Evolutionary conservation across 2,329 filamentous ascomycete genomes (phyloP).

Genomic region (Aspergillus jensenii): DNA sequence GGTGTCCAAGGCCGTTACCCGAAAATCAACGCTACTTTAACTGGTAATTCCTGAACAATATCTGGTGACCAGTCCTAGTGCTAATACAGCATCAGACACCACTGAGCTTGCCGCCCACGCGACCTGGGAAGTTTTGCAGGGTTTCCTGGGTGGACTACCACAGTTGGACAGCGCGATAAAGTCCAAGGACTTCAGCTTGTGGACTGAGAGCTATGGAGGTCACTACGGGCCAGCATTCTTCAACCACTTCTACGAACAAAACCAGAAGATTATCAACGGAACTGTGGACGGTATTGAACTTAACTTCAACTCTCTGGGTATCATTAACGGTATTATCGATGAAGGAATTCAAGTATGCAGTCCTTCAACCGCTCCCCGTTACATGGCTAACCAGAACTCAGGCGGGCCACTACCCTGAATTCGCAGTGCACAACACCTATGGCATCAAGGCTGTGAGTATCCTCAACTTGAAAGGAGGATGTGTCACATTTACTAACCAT

Average conservation of each 20-base stretch:
- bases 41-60: slow-evolving; percentile 29
- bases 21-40: slow-evolving; percentile 49
- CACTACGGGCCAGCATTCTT: slow-evolving; percentile 58
- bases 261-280: slow-evolving; percentile 54
- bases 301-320: slow-evolving; percentile 55
- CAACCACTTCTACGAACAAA: slow-evolving; percentile 59
- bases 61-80: background rate
- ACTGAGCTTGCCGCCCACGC: slow-evolving; percentile 57
- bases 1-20: slow-evolving; percentile 50
- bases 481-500: background rate
- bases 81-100: slow-evolving; percentile 41
- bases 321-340: slow-evolving; percentile 59
- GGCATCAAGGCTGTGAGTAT: slow-evolving; percentile 45
- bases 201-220: slow-evolving; percentile 56
- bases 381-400: background rate
- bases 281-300: slow-evolving; percentile 49
- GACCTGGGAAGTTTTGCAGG: slow-evolving; percentile 57
- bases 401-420: slow-evolving; percentile 51
- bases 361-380: background rate
- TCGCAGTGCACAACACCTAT: slow-evolving; percentile 57
- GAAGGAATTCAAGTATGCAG: slow-evolving; percentile 47
- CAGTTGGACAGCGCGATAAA: slow-evolving; percentile 50
- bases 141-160: slow-evolving; percentile 51
- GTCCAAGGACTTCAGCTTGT: slow-evolving; percentile 58
- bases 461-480: background rate